These are phyloP conservation scores for Epithemia pelagica DNA, from an alignment of 108 stramenopile species.

Conservation along the genomic window DNA sequence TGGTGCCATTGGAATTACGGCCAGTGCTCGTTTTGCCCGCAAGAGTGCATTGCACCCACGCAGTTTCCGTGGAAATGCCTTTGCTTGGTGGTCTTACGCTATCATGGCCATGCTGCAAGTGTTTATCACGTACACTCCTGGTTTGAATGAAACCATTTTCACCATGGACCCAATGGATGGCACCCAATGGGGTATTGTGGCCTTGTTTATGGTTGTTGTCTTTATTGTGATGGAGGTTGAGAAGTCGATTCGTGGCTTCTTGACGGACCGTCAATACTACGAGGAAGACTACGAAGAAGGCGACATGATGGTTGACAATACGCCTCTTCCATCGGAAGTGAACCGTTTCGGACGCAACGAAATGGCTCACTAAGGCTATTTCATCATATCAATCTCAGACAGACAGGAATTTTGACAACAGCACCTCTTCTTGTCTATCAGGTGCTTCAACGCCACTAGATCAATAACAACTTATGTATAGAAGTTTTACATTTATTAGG, in stretches of 20 bases:
- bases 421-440: too few species aligned
- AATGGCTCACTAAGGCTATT: constrained; percentile 1
- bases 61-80: constrained; percentile 54
- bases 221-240: constrained; percentile 78
- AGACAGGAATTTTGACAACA: too few species aligned
- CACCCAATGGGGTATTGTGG: constrained; percentile 50
- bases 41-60: constrained; percentile 44
- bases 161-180: constrained; percentile 67
- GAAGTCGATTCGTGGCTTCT: constrained; percentile 65
- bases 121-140: constrained; percentile 69
- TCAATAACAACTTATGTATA: too few species aligned
- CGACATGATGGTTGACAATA: constrained; percentile 9
- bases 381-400: too few species aligned
- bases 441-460: too few species aligned
- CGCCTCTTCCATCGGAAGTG: background rate
- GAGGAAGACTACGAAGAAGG: constrained; percentile 47
- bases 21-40: constrained; percentile 74
- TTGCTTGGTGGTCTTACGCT: constrained; percentile 38
- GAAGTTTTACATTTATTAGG: too few species aligned
- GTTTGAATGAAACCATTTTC: constrained; percentile 65
- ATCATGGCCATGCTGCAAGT: constrained; percentile 54
- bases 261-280: constrained; percentile 56
- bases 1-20: constrained; percentile 68
- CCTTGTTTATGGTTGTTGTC: constrained; percentile 38
- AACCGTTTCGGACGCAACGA: constrained; percentile 1